Evolutionary conservation across 371 early-diverging fungal species (phyloP).

Genomic region (Saksenaea vasiformis): DNA sequence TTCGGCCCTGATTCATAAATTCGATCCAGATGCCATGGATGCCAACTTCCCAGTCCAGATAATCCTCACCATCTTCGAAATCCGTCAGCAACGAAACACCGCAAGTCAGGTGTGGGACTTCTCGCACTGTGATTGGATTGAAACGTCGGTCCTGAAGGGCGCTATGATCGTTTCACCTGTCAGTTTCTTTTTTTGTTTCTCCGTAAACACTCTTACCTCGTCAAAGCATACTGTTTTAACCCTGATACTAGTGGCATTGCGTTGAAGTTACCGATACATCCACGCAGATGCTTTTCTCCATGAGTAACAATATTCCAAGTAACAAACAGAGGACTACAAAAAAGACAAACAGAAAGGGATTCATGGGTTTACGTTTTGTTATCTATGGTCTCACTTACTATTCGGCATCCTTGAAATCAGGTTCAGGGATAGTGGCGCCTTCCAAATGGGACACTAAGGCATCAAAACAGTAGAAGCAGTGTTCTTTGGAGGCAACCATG

Average conservation of each 20-base stretch:
- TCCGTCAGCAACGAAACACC: conserved; percentile 83
- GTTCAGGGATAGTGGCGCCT: conserved; percentile 26
- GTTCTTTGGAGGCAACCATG: conserved; percentile 55
- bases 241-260: conserved; percentile 73
- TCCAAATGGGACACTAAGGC: conserved; percentile 60
- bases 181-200: neutral
- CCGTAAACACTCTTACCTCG: conserved; percentile 52
- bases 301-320: conserved; percentile 71
- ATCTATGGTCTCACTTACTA: conserved; percentile 46
- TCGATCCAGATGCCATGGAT: conserved; percentile 92
- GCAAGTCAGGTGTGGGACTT: conserved; percentile 69
- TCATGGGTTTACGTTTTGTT: neutral
- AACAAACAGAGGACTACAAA: conserved; percentile 79
- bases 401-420: conserved; percentile 50
- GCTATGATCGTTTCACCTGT: conserved; percentile 34
- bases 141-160: conserved; percentile 86
- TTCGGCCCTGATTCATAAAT: conserved; percentile 60
- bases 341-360: neutral
- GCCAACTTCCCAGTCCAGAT: conserved; percentile 91
- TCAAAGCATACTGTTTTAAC: conserved; percentile 82
- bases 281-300: conserved; percentile 67
- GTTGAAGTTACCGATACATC: conserved; percentile 93
- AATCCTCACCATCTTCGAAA: conserved; percentile 77
- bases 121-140: conserved; percentile 67
- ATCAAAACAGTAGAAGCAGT: conserved; percentile 78